Evolutionary conservation across 1,284 basidiomycete species (phyloP).

Genomic region (Cystobasidium pallidum): DNA sequence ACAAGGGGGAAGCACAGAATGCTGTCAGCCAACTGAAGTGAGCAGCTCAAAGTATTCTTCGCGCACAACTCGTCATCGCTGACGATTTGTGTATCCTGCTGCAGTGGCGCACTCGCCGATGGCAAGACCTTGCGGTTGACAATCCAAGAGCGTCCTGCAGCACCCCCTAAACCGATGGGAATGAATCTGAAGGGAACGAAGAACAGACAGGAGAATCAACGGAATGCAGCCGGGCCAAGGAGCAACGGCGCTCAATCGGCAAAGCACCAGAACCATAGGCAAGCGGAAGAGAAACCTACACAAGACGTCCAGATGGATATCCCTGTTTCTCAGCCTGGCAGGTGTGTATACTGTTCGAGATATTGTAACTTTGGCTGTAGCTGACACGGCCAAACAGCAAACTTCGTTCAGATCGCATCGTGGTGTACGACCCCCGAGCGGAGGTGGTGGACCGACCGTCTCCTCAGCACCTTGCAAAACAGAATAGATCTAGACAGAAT

Average conservation of each 20-base stretch:
- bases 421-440: slow-evolving; percentile 15
- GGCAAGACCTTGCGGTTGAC: slow-evolving; percentile 32
- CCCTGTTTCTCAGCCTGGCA: neutral
- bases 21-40: slow-evolving; percentile 36
- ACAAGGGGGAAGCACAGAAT: slow-evolving; percentile 13
- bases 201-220: slow-evolving; percentile 18
- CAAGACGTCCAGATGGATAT: slow-evolving; percentile 3
- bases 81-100: neutral
- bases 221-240: neutral
- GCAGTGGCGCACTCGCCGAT: slow-evolving; percentile 40
- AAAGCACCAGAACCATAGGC: neutral
- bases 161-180: slow-evolving; percentile 9
- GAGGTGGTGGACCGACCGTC: slow-evolving; percentile 1
- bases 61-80: neutral
- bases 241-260: neutral
- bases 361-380: neutral
- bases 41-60: neutral
- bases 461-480: neutral
- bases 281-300: neutral
- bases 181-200: slow-evolving; percentile 29
- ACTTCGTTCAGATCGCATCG: slow-evolving; percentile 19
- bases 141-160: slow-evolving; percentile 25
- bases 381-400: neutral
- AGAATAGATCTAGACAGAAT: neutral
- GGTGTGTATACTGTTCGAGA: neutral